Percentiles rank a stretch among this genome's conserved stretches.
Conservation (phyloP, 306 rosid species). For the Rosa rugosa region DNA sequence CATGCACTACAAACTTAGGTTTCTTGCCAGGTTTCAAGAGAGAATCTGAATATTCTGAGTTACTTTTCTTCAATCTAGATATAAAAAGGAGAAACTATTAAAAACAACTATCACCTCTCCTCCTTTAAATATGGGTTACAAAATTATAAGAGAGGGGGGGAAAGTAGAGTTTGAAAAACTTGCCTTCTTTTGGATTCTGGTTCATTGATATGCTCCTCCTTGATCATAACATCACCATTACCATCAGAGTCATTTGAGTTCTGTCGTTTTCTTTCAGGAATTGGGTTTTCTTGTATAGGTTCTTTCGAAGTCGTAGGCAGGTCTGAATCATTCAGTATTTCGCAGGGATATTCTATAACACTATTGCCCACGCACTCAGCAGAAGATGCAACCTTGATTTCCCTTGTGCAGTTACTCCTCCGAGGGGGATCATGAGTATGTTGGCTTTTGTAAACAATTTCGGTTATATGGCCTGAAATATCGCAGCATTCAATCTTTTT, state of each 20-base stretch:
- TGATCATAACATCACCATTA: conserved; percentile 49
- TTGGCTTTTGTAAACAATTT: conserved; percentile 71
- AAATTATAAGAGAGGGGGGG: not conserved
- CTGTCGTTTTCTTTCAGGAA: conserved; percentile 55
- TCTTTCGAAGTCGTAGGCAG: conserved; percentile 56
- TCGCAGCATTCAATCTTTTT: conserved; percentile 89
- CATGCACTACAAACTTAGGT: conserved; percentile 83
- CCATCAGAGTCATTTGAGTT: conserved; percentile 42
- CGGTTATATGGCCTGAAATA: conserved; percentile 57
- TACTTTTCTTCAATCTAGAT: conserved; percentile 78
- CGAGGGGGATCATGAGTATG: conserved; percentile 82
- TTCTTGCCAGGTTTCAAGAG: conserved; percentile 63
- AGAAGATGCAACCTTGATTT: conserved; percentile 41
- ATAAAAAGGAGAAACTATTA: conserved; percentile 34
- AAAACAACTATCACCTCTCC: conserved; percentile 19
- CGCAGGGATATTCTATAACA: conserved; percentile 38
- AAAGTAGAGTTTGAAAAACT: conserved; percentile 27
- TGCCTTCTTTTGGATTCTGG: conserved; percentile 73
- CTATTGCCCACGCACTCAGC: conserved; percentile 44
- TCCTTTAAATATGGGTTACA: conserved; percentile 15
- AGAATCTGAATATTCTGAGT: conserved; percentile 43
- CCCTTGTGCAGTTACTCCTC: conserved; percentile 51
- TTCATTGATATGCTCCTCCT: conserved; percentile 60
- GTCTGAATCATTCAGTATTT: conserved; percentile 47
- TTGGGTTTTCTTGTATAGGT: conserved; percentile 40